phyloP scores from a whole-genome alignment of 192 early-diverging fungal genomes.

The Coemansia sp. region DNA sequence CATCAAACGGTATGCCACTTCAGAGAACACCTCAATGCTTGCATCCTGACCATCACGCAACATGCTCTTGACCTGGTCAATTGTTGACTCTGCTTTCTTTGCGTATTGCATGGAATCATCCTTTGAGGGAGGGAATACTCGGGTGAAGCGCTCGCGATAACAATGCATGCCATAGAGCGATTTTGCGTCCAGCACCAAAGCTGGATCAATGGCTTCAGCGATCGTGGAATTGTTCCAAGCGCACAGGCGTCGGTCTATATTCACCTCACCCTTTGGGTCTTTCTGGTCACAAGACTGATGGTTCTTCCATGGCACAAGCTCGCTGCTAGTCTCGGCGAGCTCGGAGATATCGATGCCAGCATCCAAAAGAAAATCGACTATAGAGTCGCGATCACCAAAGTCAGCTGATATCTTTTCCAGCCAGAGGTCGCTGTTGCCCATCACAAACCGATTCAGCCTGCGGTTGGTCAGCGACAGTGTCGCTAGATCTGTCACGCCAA shows the following conservation, averaged over 20 bases:
- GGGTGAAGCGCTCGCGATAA: slow-evolving; percentile 36
- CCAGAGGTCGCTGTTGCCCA: slow-evolving; percentile 38
- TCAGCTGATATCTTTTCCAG: slow-evolving; percentile 43
- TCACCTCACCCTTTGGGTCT: neutral
- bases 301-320: slow-evolving; percentile 34
- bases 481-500: slow-evolving; percentile 27
- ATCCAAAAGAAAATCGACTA: slow-evolving; percentile 42
- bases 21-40: slow-evolving; percentile 27
- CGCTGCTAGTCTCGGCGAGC: slow-evolving; percentile 16
- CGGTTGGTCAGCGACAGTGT: slow-evolving; percentile 38
- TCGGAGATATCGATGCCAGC: slow-evolving; percentile 49
- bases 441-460: slow-evolving; percentile 20
- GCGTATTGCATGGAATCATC: slow-evolving; percentile 16
- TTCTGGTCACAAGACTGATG: neutral
- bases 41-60: slow-evolving; percentile 41
- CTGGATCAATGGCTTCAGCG: neutral
- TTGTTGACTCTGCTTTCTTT: slow-evolving; percentile 24
- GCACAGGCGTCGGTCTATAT: neutral
- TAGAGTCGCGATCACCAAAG: slow-evolving; percentile 45
- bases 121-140: slow-evolving; percentile 33
- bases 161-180: slow-evolving; percentile 26
- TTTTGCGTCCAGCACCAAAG: neutral
- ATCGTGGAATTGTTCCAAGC: neutral
- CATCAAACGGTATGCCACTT: slow-evolving; percentile 40
- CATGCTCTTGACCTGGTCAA: slow-evolving; percentile 41